Evolutionary conservation across 1,284 basidiomycete genomes (phyloP).

Genomic region (Cerioporus squamosus): DNA sequence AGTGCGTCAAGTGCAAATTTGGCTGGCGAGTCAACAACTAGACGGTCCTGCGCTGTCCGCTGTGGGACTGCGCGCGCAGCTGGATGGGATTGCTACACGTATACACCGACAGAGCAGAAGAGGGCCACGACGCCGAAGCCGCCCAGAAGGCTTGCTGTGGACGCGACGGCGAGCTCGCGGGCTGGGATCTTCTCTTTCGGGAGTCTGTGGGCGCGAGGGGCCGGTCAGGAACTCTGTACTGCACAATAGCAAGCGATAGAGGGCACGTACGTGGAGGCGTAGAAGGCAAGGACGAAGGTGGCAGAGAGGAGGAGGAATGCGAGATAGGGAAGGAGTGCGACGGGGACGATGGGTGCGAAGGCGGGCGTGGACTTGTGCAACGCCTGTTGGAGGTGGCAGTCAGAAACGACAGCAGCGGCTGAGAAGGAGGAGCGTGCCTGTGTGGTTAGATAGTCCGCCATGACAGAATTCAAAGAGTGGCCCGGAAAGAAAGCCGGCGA

Average conservation of each 20-base stretch:
- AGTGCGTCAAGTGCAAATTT: slow-evolving; percentile 75
- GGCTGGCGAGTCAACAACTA: slow-evolving; percentile 82
- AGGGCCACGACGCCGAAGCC: slow-evolving; percentile 87
- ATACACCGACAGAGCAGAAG: slow-evolving; percentile 86
- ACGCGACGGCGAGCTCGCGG: slow-evolving; percentile 70
- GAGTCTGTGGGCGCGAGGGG: slow-evolving; percentile 49
- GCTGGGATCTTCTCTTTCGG: slow-evolving; percentile 72
- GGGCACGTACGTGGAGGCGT: slow-evolving; percentile 81
- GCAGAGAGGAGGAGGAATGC: slow-evolving; percentile 72
- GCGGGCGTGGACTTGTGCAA: slow-evolving; percentile 57
- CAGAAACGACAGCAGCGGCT: background rate
- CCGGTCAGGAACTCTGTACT: slow-evolving; percentile 22
- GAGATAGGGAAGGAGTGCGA: slow-evolving; percentile 69
- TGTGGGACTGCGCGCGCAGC: background rate
- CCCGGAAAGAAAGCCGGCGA: background rate
- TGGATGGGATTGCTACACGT: slow-evolving; percentile 58
- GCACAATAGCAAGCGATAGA: slow-evolving; percentile 11
- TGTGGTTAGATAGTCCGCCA: slow-evolving; percentile 46
- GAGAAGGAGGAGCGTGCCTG: slow-evolving; percentile 39
- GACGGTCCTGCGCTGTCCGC: background rate
- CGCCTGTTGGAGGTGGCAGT: slow-evolving; percentile 41
- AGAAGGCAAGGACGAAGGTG: slow-evolving; percentile 84
- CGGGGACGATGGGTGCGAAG: slow-evolving; percentile 73
- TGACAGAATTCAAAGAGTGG: slow-evolving; percentile 25
- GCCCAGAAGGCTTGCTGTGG: slow-evolving; percentile 75